Conservation (phyloP, 441 rosid species). For the Erodium texanum region DNA sequence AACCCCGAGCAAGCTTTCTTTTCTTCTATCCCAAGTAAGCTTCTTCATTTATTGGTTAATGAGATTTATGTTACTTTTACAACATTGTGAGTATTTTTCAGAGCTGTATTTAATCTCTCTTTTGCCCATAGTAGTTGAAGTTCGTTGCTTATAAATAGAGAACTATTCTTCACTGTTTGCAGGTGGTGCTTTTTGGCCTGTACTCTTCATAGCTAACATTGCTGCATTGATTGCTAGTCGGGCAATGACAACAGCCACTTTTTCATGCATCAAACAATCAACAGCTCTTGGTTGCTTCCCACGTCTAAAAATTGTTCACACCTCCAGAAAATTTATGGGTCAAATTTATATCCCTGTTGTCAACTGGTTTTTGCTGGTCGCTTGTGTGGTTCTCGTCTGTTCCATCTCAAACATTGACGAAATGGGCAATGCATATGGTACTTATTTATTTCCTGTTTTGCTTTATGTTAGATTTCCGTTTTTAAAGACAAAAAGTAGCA, state of each 20-base stretch:
- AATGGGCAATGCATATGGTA: conserved; percentile 98
- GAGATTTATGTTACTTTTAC: too few relatives aligned
- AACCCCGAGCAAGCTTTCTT: conserved; percentile 64
- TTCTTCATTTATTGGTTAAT: background rate
- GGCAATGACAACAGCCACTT: conserved; percentile 92
- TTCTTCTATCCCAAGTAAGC: conserved; percentile 84
- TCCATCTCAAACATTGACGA: conserved; percentile 69
- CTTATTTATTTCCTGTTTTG: too few relatives aligned
- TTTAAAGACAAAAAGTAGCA: too few relatives aligned
- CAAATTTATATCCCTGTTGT: conserved; percentile 96
- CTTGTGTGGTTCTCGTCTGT: conserved; percentile 68
- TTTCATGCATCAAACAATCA: conserved; percentile 95
- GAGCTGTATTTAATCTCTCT: conserved; percentile 8
- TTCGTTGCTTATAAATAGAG: too few relatives aligned
- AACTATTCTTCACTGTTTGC: too few relatives aligned
- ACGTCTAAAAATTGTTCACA: conserved; percentile 90
- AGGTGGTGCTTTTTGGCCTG: conserved; percentile 79
- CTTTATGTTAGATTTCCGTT: too few relatives aligned
- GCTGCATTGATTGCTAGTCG: conserved; percentile 97
- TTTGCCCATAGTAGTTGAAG: too few relatives aligned
- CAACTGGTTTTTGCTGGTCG: conserved; percentile 91
- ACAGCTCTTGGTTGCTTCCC: conserved; percentile 95
- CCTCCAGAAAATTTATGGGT: conserved; percentile 97
- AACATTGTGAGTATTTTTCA: background rate
- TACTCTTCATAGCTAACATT: conserved; percentile 67